Percentiles rank a stretch among this genome's conserved stretches.
Evolutionary conservation across 306 rosid genomes (phyloP).

Genomic region (Comarum palustre): DNA sequence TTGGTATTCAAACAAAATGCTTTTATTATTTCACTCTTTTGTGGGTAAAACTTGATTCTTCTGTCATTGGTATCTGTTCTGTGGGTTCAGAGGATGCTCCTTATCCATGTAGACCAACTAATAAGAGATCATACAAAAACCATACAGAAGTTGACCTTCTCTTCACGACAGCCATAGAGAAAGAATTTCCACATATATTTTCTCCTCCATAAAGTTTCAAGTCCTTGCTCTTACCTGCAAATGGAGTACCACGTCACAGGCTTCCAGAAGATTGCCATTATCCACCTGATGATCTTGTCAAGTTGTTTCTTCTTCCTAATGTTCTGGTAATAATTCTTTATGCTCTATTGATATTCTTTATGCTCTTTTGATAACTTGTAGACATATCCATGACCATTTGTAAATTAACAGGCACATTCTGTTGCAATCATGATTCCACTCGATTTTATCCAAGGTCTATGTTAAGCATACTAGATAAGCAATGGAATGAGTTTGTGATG

Average conservation of each 20-base stretch:
- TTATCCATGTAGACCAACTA: background rate
- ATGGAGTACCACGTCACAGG: constrained; percentile 11
- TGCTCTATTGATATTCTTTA: background rate
- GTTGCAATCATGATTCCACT: background rate
- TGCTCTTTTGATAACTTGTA: background rate
- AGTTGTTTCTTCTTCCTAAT: constrained; percentile 34
- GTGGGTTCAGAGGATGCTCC: constrained; percentile 16
- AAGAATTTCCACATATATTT: constrained; percentile 19
- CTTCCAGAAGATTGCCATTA: constrained; percentile 33
- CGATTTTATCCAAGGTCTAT: background rate
- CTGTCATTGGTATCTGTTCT: background rate
- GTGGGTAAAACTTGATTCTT: constrained; percentile 12
- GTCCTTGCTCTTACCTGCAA: constrained; percentile 22
- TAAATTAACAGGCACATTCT: background rate
- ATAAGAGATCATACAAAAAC: constrained; percentile 5
- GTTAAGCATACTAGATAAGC: constrained; percentile 7
- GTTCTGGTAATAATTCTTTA: constrained; percentile 22
- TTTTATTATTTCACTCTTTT: background rate
- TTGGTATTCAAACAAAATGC: background rate
- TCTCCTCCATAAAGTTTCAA: constrained; percentile 11
- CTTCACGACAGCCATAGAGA: constrained; percentile 9
- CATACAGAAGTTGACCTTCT: constrained; percentile 10
- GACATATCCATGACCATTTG: background rate
- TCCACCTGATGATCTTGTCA: constrained; percentile 28
- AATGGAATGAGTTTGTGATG: background rate